These are phyloP conservation scores for Penicillium sp. DNA, from an alignment of 2,329 filamentous ascomycete species.

Conservation along the genomic window DNA sequence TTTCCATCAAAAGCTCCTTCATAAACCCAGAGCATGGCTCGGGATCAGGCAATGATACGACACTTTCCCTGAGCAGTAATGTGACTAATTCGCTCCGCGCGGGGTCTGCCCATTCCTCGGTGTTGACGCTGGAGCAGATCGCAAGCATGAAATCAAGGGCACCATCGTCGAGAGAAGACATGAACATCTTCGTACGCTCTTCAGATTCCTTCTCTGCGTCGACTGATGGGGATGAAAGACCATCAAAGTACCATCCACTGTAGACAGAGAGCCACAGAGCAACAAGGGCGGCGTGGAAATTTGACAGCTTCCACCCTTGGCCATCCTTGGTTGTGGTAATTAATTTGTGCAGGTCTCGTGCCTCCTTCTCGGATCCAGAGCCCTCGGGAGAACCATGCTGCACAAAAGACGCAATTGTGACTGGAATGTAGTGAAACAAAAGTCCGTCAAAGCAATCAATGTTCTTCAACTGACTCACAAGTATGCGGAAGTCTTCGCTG, in stretches of 20 bases:
- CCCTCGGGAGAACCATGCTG: slow-evolving; percentile 76
- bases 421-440: slow-evolving; percentile 76
- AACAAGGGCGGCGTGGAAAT: slow-evolving; percentile 73
- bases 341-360: slow-evolving; percentile 65
- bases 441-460: slow-evolving; percentile 74
- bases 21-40: slow-evolving; percentile 70
- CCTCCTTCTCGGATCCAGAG: slow-evolving; percentile 63
- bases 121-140: slow-evolving; percentile 75
- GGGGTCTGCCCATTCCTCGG: slow-evolving; percentile 82
- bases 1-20: slow-evolving; percentile 69
- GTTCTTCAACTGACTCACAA: slow-evolving; percentile 66
- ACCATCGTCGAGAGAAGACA: slow-evolving; percentile 77
- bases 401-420: slow-evolving; percentile 72
- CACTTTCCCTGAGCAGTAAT: slow-evolving; percentile 78
- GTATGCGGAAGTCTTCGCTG: slow-evolving; percentile 67
- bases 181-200: slow-evolving; percentile 68
- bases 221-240: slow-evolving; percentile 59
- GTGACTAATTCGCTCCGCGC: slow-evolving; percentile 77
- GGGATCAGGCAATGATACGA: slow-evolving; percentile 64
- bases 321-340: slow-evolving; percentile 66
- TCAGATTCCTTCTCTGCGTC: slow-evolving; percentile 66
- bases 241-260: slow-evolving; percentile 81
- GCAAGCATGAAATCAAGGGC: slow-evolving; percentile 90
- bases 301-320: slow-evolving; percentile 67
- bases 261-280: slow-evolving; percentile 93